phyloP scores from a whole-genome alignment of 352 stramenopile genomes.

The Hyaloperonospora arabidopsidis region DNA sequence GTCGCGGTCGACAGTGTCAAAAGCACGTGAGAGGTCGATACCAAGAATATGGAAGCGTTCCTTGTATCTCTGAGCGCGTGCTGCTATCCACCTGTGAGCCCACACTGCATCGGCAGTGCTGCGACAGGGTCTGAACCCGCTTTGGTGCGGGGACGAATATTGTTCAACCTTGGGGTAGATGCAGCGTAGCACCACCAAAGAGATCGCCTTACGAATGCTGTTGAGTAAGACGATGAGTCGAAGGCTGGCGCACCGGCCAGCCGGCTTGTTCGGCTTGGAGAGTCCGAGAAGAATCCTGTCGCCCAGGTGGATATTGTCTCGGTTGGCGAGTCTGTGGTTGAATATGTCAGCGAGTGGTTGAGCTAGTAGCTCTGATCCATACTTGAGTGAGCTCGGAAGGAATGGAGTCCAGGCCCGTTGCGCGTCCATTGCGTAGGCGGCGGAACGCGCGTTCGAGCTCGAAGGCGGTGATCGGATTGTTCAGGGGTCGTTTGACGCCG shows the following conservation, averaged over 20 bases:
- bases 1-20: too few species aligned
- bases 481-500: too few species aligned
- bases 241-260: constrained; percentile 11
- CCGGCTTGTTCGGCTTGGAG: constrained; percentile 2
- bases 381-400: too few species aligned
- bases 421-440: too few species aligned
- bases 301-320: constrained; percentile 8
- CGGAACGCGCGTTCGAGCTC: too few species aligned
- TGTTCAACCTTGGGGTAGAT: constrained; percentile 5
- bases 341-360: background rate
- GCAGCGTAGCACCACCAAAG: constrained; percentile 2
- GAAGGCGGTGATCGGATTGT: too few species aligned
- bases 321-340: constrained; percentile 1
- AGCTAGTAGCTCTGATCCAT: too few species aligned
- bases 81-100: constrained; percentile 5
- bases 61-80: background rate
- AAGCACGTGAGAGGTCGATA: background rate
- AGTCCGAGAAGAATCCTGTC: constrained; percentile 2
- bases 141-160: too few species aligned
- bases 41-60: constrained; percentile 8
- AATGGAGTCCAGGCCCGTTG: too few species aligned
- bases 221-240: constrained; percentile 6
- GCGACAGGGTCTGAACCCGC: constrained; percentile 2
- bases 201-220: constrained; percentile 9
- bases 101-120: constrained; percentile 12